phyloP scores from a whole-genome alignment of 202 grass and related monocot species.

The Eragrostis tef region DNA sequence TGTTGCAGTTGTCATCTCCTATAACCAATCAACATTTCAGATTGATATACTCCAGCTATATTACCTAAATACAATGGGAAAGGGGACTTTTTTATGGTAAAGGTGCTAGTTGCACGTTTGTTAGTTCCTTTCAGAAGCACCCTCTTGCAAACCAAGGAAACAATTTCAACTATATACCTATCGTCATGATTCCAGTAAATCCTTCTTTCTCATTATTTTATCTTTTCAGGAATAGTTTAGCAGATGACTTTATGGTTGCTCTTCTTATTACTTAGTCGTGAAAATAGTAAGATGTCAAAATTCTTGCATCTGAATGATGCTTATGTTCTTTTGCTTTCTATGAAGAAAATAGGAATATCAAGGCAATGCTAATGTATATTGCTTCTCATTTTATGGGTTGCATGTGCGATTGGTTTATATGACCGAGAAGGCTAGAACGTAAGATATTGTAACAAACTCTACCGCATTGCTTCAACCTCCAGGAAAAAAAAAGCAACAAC shows the following conservation, averaged over 20 bases:
- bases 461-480: neutral
- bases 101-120: neutral
- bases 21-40: neutral
- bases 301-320: neutral
- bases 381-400: too few species aligned
- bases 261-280: neutral
- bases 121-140: neutral
- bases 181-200: neutral
- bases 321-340: neutral
- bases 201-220: neutral
- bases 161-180: neutral
- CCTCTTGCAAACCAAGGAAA: neutral
- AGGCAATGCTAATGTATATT: too few species aligned
- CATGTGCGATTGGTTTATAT: neutral
- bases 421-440: neutral
- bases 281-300: neutral
- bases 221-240: neutral
- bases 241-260: neutral
- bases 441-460: neutral
- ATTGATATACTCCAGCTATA: neutral
- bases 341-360: too few species aligned
- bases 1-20: neutral
- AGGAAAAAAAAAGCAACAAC: neutral
- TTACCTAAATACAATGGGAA: neutral
- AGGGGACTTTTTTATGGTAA: neutral